Percentiles rank a stretch among this genome's conserved stretches.
These are phyloP conservation scores for Neonothopanus nambi DNA, from an alignment of 1,284 basidiomycete genomes.

Conservation along the genomic window DNA sequence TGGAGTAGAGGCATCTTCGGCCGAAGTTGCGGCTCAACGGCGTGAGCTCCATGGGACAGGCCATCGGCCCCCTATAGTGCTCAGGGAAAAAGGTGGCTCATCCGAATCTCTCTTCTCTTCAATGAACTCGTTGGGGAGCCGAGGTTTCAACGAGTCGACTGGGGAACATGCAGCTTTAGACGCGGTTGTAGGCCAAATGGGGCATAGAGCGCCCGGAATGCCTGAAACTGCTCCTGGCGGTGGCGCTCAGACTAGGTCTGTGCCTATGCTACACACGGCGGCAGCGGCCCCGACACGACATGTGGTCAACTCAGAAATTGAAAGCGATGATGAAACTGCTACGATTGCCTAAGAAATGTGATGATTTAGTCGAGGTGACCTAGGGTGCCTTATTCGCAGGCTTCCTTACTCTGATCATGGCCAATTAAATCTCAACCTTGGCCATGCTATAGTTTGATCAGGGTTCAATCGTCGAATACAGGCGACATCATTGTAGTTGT, in stretches of 20 bases:
- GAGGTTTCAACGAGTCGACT: not conserved
- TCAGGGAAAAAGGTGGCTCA: constrained; percentile 1
- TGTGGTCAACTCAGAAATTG: not conserved
- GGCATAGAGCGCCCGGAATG: not conserved
- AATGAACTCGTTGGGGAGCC: not conserved
- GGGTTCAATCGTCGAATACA: no score
- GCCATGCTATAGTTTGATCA: no score
- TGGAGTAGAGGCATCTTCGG: not conserved
- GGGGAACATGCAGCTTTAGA: constrained; percentile 2
- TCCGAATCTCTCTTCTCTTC: not conserved
- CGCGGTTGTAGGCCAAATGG: constrained; percentile 4
- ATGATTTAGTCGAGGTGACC: no score
- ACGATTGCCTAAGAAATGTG: not conserved
- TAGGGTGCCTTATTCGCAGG: no score
- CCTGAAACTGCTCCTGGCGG: not conserved
- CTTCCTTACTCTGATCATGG: no score
- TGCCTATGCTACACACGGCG: constrained; percentile 9
- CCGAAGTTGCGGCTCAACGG: constrained; percentile 6
- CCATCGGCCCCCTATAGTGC: constrained; percentile 1
- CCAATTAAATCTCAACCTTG: no score
- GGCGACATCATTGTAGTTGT: no score
- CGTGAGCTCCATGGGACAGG: constrained; percentile 9
- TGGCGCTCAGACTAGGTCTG: not conserved
- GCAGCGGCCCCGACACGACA: not conserved
- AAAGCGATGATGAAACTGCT: not conserved